Evolutionary conservation across 2,329 filamentous ascomycete species (phyloP), one percentile per base, ranked within the genome.

Genomic region (Allantophomopsis cytisporea): DNA sequence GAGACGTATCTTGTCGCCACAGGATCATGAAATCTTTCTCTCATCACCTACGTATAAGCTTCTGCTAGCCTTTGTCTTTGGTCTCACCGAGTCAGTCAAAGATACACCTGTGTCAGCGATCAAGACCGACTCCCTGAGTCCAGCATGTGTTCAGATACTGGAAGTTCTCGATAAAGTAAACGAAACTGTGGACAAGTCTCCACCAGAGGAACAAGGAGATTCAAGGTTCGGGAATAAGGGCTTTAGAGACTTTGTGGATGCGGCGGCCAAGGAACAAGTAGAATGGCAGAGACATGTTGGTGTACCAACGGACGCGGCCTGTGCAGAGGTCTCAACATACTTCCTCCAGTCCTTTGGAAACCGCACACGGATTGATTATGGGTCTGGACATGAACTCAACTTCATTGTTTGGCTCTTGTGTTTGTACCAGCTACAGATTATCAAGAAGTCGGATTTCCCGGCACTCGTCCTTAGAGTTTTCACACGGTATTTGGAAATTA

Each of bases 371-470:
- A 91, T 98, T 53, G 91, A 98, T 63, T 98, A 98, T 58, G 91
- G 91, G 38, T 95, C 87, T 1, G 91, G 91, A 2, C 91, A 98
- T 59, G 91, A 98, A 63, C 73, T 98, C 45, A 96, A 98, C 65
- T 96, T 98, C 62, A 70, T 89, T 59, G 81, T 94, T 55, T 98
- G 89, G 88, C 72, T 96, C 30, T 73, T 98, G n/a, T 94, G 86
- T 54, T 76, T 98, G 1, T 85, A 91, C 57, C 83, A 89, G 54
- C 69, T 95, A 13, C 65, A 68, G 10, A 59, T 85, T 15, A 57
- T 96, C 30, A 62, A 70, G 1, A 57, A 60, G 5, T 50, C 67
- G 10, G 82, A 88, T 49, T 93, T 94, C 60, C 73, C 74, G 23
- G 63, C 79, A 4, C 58, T 96, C 17, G 76, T 86, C 2, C 73